phyloP scores from a whole-genome alignment of 306 rosid genomes.

The Herpetospermum pedunculosum region DNA sequence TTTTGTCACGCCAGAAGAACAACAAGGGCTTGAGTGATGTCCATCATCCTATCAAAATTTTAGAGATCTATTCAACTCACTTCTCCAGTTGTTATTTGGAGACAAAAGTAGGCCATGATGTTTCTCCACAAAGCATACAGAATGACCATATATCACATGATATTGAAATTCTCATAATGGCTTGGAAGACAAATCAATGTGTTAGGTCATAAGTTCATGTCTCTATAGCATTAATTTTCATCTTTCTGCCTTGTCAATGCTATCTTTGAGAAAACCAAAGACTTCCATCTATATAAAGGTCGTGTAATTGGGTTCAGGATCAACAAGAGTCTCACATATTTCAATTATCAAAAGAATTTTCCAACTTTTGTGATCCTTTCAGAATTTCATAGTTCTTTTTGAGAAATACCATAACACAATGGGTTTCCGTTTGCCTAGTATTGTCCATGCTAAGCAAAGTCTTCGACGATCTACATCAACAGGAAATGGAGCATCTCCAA shows the following conservation, averaged over 20 bases:
- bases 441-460: background rate
- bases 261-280: background rate
- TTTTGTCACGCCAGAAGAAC: background rate
- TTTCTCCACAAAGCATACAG: background rate
- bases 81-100: background rate
- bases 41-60: background rate
- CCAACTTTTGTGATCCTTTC: background rate
- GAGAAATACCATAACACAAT: background rate
- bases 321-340: background rate
- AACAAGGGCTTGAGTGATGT: background rate
- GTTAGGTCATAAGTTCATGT: background rate
- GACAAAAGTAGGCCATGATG: background rate
- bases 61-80: background rate
- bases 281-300: constrained; percentile 20
- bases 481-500: background rate
- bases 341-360: background rate
- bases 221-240: background rate
- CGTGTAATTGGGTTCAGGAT: background rate
- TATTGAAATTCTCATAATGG: background rate
- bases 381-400: background rate
- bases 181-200: constrained; percentile 20
- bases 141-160: background rate
- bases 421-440: constrained; percentile 5
- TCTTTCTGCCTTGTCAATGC: background rate
- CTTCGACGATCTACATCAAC: constrained; percentile 9